Base-by-base conservation (phyloP, 2,329 filamentous ascomycete species). In the Ceratocystis colombiana region DNA sequence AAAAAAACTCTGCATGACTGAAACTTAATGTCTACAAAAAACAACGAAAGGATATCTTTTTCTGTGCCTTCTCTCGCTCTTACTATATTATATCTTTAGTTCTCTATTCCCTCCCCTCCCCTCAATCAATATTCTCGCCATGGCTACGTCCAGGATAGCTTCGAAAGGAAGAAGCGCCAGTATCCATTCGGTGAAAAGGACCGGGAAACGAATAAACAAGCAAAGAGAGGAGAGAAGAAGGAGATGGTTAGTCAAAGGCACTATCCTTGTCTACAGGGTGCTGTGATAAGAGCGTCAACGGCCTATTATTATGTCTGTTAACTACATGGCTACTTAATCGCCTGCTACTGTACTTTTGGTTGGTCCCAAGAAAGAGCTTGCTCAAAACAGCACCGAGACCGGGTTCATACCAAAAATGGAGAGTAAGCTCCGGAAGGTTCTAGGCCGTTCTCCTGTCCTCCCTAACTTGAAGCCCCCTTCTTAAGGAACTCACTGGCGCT, bases 91-190 rank as follows among this genome's bases (percentile, higher is more conserved):
- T 25, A 1, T 25, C 20, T 28, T 22, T 20, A 37, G 33, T 37
- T 37, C 4, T 7, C 46, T 8, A 10, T 50, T 20, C n/a, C 46
- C 17, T 53, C 20, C 22, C 22, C 22, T 50, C 46, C n/a, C 46
- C 17, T 53, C 20, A 25, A 37, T 53, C 8, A 25, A 37, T 41
- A 46, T 41, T 7, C 37, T 22, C 37, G 22, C 22, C 17, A 10
- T 25, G 10, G 20, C 2, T 15, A 22, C 48, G 20, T 25, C 25
- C 8, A 48, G 5, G 15, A 6, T 20, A 3, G 61, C 2, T 22
- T 25, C 17, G 20, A 61, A 48, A 63, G 44, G 44, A 63, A 63
- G 61, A 63, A 50, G 61, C 61, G 61, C 61, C 44, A 20, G 61
- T 48, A 63, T 46, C 3, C 61, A 37, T n/a, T 22, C 25, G 12